Conservation (phyloP, 2,329 filamentous ascomycete genomes). For the Monilinia aucupariae region DNA sequence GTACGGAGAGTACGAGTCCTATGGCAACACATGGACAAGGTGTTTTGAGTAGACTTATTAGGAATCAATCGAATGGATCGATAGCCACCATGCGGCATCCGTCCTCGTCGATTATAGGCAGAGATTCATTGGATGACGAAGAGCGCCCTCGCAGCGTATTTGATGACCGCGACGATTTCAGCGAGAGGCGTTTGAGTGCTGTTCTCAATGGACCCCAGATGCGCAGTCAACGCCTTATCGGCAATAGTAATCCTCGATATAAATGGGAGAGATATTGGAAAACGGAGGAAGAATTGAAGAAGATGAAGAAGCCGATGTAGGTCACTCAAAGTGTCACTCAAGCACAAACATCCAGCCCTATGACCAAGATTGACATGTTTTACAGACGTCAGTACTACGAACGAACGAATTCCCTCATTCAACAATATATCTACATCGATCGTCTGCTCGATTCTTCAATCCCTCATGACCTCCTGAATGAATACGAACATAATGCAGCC, state of each 20-base stretch:
- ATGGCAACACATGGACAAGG: conserved; percentile 34
- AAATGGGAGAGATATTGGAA: conserved; percentile 86
- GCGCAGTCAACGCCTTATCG: conserved; percentile 80
- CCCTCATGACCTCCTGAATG: conserved; percentile 86
- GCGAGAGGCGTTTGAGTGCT: conserved; percentile 54
- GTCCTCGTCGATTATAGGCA: conserved; percentile 21
- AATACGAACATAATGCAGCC: conserved; percentile 58
- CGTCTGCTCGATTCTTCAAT: conserved; percentile 82
- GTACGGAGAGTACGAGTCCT: conserved; percentile 29
- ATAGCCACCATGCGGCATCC: conserved; percentile 23
- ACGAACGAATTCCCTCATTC: conserved; percentile 79
- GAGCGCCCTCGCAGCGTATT: conserved; percentile 23
- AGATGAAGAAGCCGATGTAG: conserved; percentile 66
- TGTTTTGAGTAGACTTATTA: conserved; percentile 30
- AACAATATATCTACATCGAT: conserved; percentile 92
- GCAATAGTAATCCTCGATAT: conserved; percentile 75
- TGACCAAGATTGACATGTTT: conserved; percentile 21
- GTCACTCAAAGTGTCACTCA: conserved; percentile 25
- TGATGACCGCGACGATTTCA: conserved; percentile 33
- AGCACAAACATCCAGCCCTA: conserved; percentile 8
- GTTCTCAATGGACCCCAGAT: conserved; percentile 65
- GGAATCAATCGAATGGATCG: conserved; percentile 30
- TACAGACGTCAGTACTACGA: conserved; percentile 75
- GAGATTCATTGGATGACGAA: conserved; percentile 29
- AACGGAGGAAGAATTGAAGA: conserved; percentile 64